Percentiles rank a stretch among this genome's conserved stretches.
These are phyloP conservation scores for Euphorbia schlechtendalii DNA, from an alignment of 441 rosid species.

Conservation along the genomic window DNA sequence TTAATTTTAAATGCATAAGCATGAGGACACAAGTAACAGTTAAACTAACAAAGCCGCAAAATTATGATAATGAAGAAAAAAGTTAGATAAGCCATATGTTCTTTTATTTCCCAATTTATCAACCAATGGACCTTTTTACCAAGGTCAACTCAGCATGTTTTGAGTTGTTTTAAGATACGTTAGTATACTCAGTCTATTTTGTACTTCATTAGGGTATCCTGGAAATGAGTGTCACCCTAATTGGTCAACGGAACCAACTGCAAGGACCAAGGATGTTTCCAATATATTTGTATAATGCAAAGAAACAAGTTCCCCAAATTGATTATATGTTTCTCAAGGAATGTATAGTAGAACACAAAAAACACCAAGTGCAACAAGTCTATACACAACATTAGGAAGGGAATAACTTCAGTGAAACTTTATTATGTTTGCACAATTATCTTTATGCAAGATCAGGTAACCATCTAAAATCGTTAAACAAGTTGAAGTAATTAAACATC, in stretches of 20 bases:
- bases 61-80: too few relatives aligned
- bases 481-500: not conserved
- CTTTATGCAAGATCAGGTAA: not conserved
- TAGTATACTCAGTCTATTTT: not conserved
- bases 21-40: not conserved
- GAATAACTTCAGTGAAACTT: not conserved
- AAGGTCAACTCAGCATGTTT: not conserved
- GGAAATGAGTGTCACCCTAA: not conserved
- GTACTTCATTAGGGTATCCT: too few relatives aligned
- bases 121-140: not conserved
- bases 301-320: too few relatives aligned
- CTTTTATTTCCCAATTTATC: not conserved
- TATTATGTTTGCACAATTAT: not conserved
- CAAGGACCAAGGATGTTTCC: not conserved
- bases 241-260: not conserved
- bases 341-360: too few relatives aligned
- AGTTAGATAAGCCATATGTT: not conserved
- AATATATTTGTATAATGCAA: not conserved
- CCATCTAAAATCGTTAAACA: constrained; percentile 1
- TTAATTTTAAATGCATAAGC: not conserved
- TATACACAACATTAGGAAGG: not conserved
- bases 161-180: not conserved
- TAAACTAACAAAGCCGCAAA: not conserved
- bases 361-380: too few relatives aligned
- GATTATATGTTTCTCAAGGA: not conserved